Base-by-base conservation (phyloP, 148 eudicot species). In the Camellia lanceoleosa region DNA sequence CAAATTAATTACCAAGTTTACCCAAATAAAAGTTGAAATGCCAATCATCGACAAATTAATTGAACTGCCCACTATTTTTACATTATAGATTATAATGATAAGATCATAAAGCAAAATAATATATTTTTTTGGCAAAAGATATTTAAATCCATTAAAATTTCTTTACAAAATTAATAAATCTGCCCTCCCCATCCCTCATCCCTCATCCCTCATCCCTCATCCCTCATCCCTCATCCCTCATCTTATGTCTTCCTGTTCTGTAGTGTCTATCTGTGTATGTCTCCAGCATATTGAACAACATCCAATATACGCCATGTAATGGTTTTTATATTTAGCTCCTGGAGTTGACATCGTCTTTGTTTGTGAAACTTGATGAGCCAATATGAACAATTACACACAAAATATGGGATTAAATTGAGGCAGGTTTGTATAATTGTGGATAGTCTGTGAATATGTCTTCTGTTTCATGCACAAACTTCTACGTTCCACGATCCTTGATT, bases 321-420 rank as follows among this genome's bases (percentile, higher is more conserved):
- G 52, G 78, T 75, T 18, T 59, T 75, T 43, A 41, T 56, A 47
- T 49, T 71, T 51, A 59, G 51, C 5, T 10, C 19, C 3, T 75
- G 54, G 52, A 68, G 16, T n/a, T 75, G 78, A 49, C 6, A 43
- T 16, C 43, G 43, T 60, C 56, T 46, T 23, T 76, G 75, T 62
- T 51, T 3, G 43, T 47, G 43, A 72, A 54, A 47, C 20, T 54
- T 12, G 59, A 63, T n/a, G 38, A 13, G 44, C 54, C 65, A 74
- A 18, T 8, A 3, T 8, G 52, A 59, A 42, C 9, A 16, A 7
- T 43, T 16, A 43, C 44, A 7, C 70, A 46, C 41, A 49, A 49
- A 3, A 46, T 5, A 59, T 18, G 52, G 7, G 52, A 42, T 5
- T 5, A 20, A 63, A 23, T 46, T 43, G 9, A 47, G 55, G 51